Conservation (phyloP, 768 basidiomycete genomes). For the Termitomyces bulborhizus region DNA sequence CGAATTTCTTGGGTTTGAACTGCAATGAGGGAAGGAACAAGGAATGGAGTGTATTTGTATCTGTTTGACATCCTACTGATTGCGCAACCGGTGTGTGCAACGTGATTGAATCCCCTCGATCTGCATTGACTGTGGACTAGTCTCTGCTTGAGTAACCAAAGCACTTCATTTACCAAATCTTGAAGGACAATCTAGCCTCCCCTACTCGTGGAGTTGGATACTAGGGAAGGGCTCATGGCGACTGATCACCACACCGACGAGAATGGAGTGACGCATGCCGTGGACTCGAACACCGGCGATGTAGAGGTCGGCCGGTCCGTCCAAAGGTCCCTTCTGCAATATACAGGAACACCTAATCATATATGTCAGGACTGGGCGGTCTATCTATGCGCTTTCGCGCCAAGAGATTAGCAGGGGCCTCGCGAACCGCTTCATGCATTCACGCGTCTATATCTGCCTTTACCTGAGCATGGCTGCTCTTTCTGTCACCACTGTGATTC, state of each 20-base stretch:
- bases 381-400: constrained; percentile 81
- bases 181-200: background rate
- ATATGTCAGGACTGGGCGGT: constrained; percentile 56
- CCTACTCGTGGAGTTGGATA: background rate
- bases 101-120: background rate
- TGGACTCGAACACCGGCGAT: constrained; percentile 21
- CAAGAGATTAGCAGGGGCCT: constrained; percentile 79
- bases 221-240: constrained; percentile 9
- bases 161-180: background rate
- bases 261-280: constrained; percentile 27
- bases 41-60: background rate
- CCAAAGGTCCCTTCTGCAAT: background rate
- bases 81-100: background rate
- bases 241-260: constrained; percentile 4
- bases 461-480: constrained; percentile 87
- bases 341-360: constrained; percentile 5
- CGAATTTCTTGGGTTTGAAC: background rate
- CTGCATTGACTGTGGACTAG: no score
- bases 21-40: background rate
- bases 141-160: no score
- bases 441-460: constrained; percentile 78
- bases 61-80: background rate
- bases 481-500: constrained; percentile 78
- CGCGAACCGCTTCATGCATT: constrained; percentile 88
- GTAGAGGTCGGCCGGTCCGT: constrained; percentile 15